Conservation (phyloP, 2,329 filamentous ascomycete genomes). For the Alternaria sp. region DNA sequence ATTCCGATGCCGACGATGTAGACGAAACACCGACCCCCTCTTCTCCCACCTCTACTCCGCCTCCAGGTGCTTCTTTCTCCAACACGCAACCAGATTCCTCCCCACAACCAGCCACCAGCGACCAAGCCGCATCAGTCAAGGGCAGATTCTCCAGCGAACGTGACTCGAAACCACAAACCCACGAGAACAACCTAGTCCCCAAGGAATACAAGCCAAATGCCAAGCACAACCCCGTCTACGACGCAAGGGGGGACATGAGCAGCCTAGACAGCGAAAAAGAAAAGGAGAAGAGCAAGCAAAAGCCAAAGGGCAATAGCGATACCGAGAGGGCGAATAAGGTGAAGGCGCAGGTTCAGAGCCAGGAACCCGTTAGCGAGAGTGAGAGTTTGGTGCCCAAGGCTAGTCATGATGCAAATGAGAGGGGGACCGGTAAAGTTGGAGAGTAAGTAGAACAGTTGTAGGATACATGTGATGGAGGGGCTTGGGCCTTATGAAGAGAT, state of each 20-base stretch:
- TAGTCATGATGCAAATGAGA: slow-evolving; percentile 55
- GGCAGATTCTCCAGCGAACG: slow-evolving; percentile 16
- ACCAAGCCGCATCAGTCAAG: slow-evolving; percentile 17
- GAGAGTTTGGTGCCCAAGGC: slow-evolving; percentile 60
- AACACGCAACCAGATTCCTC: slow-evolving; percentile 2
- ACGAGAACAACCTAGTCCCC: slow-evolving; percentile 29
- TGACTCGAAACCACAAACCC: slow-evolving; percentile 20
- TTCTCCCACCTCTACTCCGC: slow-evolving; percentile 1
- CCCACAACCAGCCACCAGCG: slow-evolving; percentile 14
- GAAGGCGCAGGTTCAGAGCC: slow-evolving; percentile 8
- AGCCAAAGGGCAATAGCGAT: slow-evolving; percentile 3
- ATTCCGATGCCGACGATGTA: slow-evolving; percentile 78
- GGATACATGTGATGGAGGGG: background rate
- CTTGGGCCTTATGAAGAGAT: background rate
- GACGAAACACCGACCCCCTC: slow-evolving; percentile 50
- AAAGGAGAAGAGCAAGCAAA: slow-evolving; percentile 21
- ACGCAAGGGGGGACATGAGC: slow-evolving; percentile 20
- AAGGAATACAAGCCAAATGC: slow-evolving; percentile 30
- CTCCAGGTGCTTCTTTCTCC: slow-evolving; percentile 6
- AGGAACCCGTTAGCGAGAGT: slow-evolving; percentile 49
- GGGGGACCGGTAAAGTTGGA: slow-evolving; percentile 9
- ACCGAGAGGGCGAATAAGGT: slow-evolving; percentile 11
- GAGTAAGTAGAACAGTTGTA: background rate
- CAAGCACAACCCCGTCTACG: slow-evolving; percentile 15
- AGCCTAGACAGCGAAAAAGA: slow-evolving; percentile 17